Conservation (phyloP, 1,139 yeast genomes). For the Protomyces pachydermus region DNA sequence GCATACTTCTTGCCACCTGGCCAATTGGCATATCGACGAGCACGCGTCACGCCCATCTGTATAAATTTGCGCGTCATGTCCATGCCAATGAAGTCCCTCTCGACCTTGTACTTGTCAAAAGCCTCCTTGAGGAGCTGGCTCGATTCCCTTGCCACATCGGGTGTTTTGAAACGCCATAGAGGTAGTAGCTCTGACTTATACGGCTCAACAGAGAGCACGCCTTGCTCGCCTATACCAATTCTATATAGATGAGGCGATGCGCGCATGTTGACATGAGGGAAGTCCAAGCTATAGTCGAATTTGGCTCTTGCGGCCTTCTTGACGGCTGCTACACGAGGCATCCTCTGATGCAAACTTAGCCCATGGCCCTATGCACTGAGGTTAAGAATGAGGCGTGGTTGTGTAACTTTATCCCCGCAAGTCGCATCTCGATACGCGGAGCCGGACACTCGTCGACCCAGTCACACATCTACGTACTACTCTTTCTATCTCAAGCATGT, state of each 20-base stretch:
- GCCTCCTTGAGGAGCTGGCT: constrained; percentile 1
- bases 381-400: too few relatives aligned
- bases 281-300: constrained; percentile 19
- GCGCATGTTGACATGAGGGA: constrained; percentile 4
- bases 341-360: not conserved
- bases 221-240: constrained; percentile 23
- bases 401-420: too few relatives aligned
- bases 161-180: constrained; percentile 24
- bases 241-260: constrained; percentile 15
- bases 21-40: constrained; percentile 25
- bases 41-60: constrained; percentile 27
- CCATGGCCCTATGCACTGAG: too few relatives aligned
- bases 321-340: not conserved
- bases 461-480: too few relatives aligned
- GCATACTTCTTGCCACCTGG: constrained; percentile 22
- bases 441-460: too few relatives aligned
- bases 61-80: constrained; percentile 25
- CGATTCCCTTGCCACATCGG: constrained; percentile 4
- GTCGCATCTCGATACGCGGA: too few relatives aligned
- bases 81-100: constrained; percentile 21
- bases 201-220: constrained; percentile 23
- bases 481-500: not conserved
- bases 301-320: constrained; percentile 1
- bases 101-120: constrained; percentile 5
- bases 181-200: constrained; percentile 24